These are phyloP conservation scores for Rhododendron mucronatum DNA, from an alignment of 148 eudicot genomes.

Conservation along the genomic window DNA sequence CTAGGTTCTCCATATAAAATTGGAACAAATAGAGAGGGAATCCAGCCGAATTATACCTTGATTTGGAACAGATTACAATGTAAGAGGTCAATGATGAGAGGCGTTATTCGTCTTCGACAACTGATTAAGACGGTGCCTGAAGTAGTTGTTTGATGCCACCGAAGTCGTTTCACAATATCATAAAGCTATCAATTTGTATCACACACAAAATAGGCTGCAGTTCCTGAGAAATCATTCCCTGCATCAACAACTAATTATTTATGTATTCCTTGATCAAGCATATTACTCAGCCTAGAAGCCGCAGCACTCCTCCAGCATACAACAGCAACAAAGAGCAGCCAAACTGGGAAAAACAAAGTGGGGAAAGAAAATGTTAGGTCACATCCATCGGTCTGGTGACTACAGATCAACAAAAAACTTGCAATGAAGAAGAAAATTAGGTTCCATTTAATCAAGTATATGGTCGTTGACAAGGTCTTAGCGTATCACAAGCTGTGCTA, in stretches of 20 bases:
- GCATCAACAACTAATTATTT: neutral
- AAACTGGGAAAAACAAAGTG: neutral
- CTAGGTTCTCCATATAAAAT: too few species aligned
- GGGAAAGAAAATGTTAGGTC: neutral
- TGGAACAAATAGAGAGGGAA: too few species aligned
- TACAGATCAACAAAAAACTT: neutral
- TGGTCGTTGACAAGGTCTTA: too few species aligned
- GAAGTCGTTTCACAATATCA: neutral
- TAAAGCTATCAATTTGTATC: neutral
- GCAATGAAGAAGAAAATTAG: neutral
- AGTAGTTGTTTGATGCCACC: neutral
- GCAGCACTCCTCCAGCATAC: slow-evolving; percentile 2
- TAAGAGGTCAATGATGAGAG: neutral
- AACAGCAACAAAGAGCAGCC: slow-evolving; percentile 10
- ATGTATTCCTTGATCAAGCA: neutral
- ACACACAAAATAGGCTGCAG: neutral
- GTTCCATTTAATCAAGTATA: neutral
- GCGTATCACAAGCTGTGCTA: too few species aligned
- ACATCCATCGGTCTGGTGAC: neutral
- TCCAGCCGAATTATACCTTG: too few species aligned
- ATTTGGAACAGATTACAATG: neutral
- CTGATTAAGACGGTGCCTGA: neutral
- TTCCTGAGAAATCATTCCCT: neutral
- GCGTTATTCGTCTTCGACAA: neutral
- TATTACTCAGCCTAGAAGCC: neutral